Conservation (phyloP, 768 basidiomycete species). For the Boletus subcaerulescens region DNA sequence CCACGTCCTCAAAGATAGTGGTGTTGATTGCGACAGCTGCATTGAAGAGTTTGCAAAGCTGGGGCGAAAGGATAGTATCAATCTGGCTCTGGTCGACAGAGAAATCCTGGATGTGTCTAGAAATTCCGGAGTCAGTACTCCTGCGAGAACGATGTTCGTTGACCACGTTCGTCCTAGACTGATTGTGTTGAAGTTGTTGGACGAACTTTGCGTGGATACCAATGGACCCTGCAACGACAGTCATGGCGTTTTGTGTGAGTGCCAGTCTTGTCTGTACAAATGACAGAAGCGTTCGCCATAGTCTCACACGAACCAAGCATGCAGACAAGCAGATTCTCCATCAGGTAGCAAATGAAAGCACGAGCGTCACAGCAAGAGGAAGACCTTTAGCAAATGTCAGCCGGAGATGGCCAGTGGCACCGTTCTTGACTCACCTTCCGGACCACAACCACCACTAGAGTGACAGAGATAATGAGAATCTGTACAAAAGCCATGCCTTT, state of each 20-base stretch:
- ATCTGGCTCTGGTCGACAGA: slow-evolving; percentile 79
- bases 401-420: not conserved
- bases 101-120: slow-evolving; percentile 66
- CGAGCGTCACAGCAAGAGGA: slow-evolving; percentile 93
- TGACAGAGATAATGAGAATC: slow-evolving; percentile 93
- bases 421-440: slow-evolving; percentile 54
- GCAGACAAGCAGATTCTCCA: slow-evolving; percentile 91
- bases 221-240: slow-evolving; percentile 92
- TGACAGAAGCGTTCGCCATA: slow-evolving; percentile 96
- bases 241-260: slow-evolving; percentile 96
- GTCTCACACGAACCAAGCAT: slow-evolving; percentile 97
- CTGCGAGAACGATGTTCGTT: slow-evolving; percentile 38
- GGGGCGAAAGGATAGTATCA: slow-evolving; percentile 56
- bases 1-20: slow-evolving; percentile 86
- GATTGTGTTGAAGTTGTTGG: slow-evolving; percentile 67
- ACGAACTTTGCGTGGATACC: slow-evolving; percentile 96
- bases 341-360: slow-evolving; percentile 94
- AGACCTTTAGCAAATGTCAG: slow-evolving; percentile 51
- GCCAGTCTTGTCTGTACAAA: slow-evolving; percentile 96
- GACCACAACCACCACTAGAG: slow-evolving; percentile 83
- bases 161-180: slow-evolving; percentile 66
- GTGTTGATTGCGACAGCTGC: slow-evolving; percentile 90
- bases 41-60: slow-evolving; percentile 69
- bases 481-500: slow-evolving; percentile 91
- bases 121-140: slow-evolving; percentile 28